Evolutionary conservation across 805 yeast species (phyloP), one percentile per base, ranked within the genome.

Genomic region (Candida hungchunana): DNA sequence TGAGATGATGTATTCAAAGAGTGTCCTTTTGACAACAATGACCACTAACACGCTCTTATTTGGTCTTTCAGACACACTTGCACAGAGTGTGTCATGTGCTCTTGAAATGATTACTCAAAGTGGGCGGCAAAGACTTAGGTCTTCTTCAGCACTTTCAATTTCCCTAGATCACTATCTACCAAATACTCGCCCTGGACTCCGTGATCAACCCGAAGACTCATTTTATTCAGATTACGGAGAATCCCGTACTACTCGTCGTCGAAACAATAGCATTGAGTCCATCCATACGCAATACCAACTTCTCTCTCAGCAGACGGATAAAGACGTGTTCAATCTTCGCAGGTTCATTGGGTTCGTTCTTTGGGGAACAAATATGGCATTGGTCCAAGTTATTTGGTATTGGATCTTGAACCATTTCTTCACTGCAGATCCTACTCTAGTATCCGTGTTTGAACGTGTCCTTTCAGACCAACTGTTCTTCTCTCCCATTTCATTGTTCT

Each of bases 61-160:
- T 56, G 96, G 96, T 0, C 77, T 87, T n/a, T 88, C 97, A 0
- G 97, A 90, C 56, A 76, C 89, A 0, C 55, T 89, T 43, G 97
- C 97, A 0, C 97, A 90, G 58, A 71, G 46, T 17, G 32, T 53
- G 11, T 51, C 56, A 1, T 53, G 58, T 24, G 36, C 49, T 7
- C 26, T 40, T 10, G 47, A 44, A 6, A 39, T 43, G 35, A 21
- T 44, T 9, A 15, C 42, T 8, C 36, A 39, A 24, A 16, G 16
- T 4, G 20, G 29, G 6, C 32, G 38, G 4, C 2, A 8, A 10
- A 32, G 38, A 13, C 4, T 26, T 4, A 26, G 34, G 15, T 15
- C 27, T 14, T 29, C 35, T 4, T 41, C 49, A 4, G 15, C n/a
- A 7, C 15, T 13, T 14, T 36, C 54, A 1, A 44, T 51, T 3